Conservation (phyloP, 345 rosid genomes). For the Euphorbia pulcherrima region DNA sequence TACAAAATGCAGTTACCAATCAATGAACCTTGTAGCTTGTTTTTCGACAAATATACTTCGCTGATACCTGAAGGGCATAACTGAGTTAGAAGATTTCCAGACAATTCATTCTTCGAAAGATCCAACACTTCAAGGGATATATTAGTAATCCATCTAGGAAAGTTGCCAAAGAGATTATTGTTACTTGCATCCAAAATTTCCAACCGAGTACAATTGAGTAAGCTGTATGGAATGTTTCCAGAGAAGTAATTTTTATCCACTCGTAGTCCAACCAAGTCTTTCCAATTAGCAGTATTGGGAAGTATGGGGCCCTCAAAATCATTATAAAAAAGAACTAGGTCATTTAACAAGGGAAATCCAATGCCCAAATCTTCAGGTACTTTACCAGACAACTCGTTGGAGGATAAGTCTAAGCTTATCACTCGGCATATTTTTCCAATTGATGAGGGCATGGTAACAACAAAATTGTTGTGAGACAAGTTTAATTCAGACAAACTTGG, state of each 20-base stretch:
- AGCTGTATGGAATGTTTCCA: too few species aligned
- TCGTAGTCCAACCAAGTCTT: too few species aligned
- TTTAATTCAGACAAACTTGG: too few species aligned
- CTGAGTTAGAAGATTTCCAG: background rate
- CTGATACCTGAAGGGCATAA: background rate
- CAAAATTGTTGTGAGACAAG: too few species aligned
- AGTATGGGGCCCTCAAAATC: background rate
- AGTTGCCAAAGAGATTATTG: background rate
- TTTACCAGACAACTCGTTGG: background rate
- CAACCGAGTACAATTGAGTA: too few species aligned
- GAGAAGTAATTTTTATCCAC: too few species aligned
- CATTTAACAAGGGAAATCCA: background rate
- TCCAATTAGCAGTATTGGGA: background rate
- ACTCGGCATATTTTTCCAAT: too few species aligned
- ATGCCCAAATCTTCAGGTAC: background rate
- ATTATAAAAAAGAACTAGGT: background rate
- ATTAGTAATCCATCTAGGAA: slow-evolving; percentile 2
- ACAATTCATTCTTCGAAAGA: slow-evolving; percentile 3
- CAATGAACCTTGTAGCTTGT: too few species aligned
- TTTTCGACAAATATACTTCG: slow-evolving; percentile 12
- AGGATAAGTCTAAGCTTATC: background rate
- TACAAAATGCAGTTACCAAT: background rate
- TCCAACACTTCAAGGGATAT: slow-evolving; percentile 10
- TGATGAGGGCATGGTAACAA: too few species aligned
- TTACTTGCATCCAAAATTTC: too few species aligned